Conservation (phyloP, 202 grass and related monocot genomes). For the Bolboschoenoplectus hybrid region DNA sequence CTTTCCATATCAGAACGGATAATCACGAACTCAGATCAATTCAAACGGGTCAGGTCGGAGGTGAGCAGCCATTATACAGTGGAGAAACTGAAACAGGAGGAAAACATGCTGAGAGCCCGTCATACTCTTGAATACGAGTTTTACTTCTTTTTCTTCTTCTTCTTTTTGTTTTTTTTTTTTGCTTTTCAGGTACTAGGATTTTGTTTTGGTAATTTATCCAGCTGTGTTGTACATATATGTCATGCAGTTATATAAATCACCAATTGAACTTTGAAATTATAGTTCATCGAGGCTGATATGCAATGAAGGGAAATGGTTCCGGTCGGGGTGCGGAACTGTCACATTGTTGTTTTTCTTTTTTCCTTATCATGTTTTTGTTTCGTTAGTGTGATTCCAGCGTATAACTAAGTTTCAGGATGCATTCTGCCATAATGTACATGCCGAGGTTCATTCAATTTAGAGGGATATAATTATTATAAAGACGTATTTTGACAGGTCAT, state of each 20-base stretch:
- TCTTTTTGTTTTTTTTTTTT: background rate
- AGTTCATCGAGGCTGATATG: slow-evolving; percentile 8
- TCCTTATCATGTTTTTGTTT: background rate
- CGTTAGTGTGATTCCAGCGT: background rate
- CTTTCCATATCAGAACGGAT: slow-evolving; percentile 55
- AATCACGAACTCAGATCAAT: slow-evolving; percentile 47
- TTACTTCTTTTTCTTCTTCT: background rate
- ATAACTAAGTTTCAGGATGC: background rate
- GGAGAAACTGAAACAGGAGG: slow-evolving; percentile 39
- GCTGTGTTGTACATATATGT: slow-evolving; percentile 8
- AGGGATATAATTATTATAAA: background rate
- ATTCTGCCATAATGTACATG: background rate
- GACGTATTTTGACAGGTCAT: background rate
- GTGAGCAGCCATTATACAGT: slow-evolving; percentile 38
- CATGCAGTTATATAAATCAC: slow-evolving; percentile 11
- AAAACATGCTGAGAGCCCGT: slow-evolving; percentile 51
- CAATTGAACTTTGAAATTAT: background rate
- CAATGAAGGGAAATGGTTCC: background rate
- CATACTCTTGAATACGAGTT: slow-evolving; percentile 36
- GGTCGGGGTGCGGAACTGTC: background rate
- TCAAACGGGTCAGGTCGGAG: slow-evolving; percentile 43
- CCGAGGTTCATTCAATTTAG: background rate
- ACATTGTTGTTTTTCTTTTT: background rate
- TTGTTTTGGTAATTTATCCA: slow-evolving; percentile 28
- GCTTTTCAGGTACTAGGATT: slow-evolving; percentile 27